A percentile compares a stretch with the other conserved stretches of the same genome.
phyloP scores from a whole-genome alignment of 129 eudicot genomes.

The Flaveria ramosissima region DNA sequence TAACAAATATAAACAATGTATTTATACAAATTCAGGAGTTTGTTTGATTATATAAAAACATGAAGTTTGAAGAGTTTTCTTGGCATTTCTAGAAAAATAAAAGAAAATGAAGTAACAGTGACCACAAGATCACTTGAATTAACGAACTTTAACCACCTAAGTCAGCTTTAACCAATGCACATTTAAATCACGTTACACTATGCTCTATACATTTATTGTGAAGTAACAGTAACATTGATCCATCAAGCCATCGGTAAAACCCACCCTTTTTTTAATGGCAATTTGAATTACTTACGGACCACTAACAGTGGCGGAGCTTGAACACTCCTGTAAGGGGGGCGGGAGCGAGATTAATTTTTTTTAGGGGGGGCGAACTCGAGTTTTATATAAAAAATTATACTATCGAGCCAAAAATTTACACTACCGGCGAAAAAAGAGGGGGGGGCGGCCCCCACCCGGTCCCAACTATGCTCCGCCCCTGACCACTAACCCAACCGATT shows the following conservation, averaged over 20 bases:
- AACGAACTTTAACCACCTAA: background rate
- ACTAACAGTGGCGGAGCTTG: too few relatives aligned
- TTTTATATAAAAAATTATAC: too few relatives aligned
- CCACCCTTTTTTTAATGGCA: background rate
- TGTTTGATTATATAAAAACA: background rate
- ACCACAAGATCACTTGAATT: background rate
- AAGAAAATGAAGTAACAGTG: background rate
- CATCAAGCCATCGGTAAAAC: too few relatives aligned
- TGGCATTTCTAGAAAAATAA: background rate
- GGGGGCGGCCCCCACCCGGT: too few relatives aligned
- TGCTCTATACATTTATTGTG: background rate
- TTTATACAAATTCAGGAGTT: background rate
- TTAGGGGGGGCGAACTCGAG: too few relatives aligned
- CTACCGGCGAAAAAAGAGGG: too few relatives aligned
- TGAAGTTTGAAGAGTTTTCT: background rate
- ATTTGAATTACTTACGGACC: too few relatives aligned
- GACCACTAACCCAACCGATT: too few relatives aligned
- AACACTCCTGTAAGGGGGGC: too few relatives aligned
- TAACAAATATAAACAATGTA: background rate
- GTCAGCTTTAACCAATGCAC: slow-evolving; percentile 8
- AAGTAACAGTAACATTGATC: background rate
- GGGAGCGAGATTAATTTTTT: too few relatives aligned
- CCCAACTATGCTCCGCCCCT: too few relatives aligned
- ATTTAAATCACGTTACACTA: background rate
- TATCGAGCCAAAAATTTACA: too few relatives aligned